Conservation (phyloP, 306 rosid genomes). For the Citrullus mucosospermus region DNA sequence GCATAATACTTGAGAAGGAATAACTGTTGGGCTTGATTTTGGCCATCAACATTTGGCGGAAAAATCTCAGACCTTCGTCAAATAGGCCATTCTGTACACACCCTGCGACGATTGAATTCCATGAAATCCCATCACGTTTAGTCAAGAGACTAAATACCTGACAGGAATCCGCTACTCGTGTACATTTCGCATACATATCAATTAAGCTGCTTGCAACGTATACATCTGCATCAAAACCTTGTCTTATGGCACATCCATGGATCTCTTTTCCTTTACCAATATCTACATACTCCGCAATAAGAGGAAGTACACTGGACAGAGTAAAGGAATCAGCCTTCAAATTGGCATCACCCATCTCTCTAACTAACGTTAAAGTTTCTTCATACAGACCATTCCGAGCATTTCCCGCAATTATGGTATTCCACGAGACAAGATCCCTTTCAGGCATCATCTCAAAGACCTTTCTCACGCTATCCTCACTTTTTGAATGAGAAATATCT, state of each 20-base stretch:
- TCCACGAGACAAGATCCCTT: slow-evolving; percentile 77
- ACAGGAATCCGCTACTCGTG: slow-evolving; percentile 29
- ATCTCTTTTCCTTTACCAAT: slow-evolving; percentile 67
- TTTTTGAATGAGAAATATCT: background rate
- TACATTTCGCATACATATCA: slow-evolving; percentile 84
- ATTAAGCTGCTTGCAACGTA: slow-evolving; percentile 73
- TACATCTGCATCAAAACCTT: slow-evolving; percentile 50
- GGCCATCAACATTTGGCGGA: slow-evolving; percentile 46
- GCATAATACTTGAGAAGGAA: slow-evolving; percentile 72
- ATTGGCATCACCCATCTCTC: slow-evolving; percentile 38
- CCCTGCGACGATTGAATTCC: slow-evolving; percentile 80
- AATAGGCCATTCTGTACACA: slow-evolving; percentile 78
- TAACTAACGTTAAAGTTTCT: slow-evolving; percentile 44
- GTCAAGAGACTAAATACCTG: slow-evolving; percentile 35
- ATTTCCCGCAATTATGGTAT: slow-evolving; percentile 57
- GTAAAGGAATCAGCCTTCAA: slow-evolving; percentile 70
- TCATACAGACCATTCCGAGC: slow-evolving; percentile 53
- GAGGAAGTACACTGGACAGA: slow-evolving; percentile 69
- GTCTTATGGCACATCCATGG: slow-evolving; percentile 58
- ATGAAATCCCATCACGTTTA: slow-evolving; percentile 42
- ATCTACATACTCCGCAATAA: slow-evolving; percentile 53
- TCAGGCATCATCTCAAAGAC: slow-evolving; percentile 58
- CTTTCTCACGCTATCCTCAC: slow-evolving; percentile 33
- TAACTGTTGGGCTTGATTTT: slow-evolving; percentile 41
- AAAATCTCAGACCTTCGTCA: slow-evolving; percentile 46